Conservation (phyloP, 2,329 filamentous ascomycete genomes). For the Colletotrichum euphorbiae region DNA sequence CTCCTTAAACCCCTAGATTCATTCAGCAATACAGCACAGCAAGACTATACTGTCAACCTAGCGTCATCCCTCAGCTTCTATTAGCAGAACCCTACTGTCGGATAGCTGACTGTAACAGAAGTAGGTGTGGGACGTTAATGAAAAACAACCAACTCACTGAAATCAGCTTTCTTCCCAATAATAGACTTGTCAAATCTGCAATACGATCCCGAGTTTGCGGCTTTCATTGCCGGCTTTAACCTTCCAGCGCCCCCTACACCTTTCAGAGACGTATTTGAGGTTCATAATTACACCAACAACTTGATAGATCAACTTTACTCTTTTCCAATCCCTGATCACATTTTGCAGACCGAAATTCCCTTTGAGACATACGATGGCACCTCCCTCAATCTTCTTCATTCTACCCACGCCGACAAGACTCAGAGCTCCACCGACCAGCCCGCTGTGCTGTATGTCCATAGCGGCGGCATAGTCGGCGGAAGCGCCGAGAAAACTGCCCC, state of each 20-base stretch:
- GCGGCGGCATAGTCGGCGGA: slow-evolving; percentile 54
- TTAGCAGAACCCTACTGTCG: too few species aligned
- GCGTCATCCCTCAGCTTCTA: too few species aligned
- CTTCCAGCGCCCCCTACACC: not conserved
- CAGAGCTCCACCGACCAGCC: slow-evolving; percentile 27
- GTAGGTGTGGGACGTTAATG: too few species aligned
- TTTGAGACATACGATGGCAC: slow-evolving; percentile 40
- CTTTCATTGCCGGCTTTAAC: not conserved
- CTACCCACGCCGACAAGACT: slow-evolving; percentile 13
- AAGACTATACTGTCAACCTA: too few species aligned
- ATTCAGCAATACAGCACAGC: too few species aligned
- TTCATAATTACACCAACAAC: not conserved
- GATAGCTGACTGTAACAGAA: too few species aligned
- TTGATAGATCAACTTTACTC: not conserved
- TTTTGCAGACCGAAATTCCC: slow-evolving; percentile 35
- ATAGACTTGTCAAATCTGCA: not conserved
- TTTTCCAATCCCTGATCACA: slow-evolving; percentile 6
- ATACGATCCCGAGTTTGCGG: not conserved
- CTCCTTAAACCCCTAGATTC: too few species aligned
- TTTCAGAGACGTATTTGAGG: not conserved
- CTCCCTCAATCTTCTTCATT: slow-evolving; percentile 40
- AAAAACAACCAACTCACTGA: too few species aligned
- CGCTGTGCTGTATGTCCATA: slow-evolving; percentile 53
- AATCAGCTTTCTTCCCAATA: not conserved
- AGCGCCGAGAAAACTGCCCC: slow-evolving; percentile 44